A percentile compares a stretch with the other conserved stretches of the same genome.
phyloP scores from a whole-genome alignment of 805 yeast genomes.

The Grigorovia jiainica region DNA sequence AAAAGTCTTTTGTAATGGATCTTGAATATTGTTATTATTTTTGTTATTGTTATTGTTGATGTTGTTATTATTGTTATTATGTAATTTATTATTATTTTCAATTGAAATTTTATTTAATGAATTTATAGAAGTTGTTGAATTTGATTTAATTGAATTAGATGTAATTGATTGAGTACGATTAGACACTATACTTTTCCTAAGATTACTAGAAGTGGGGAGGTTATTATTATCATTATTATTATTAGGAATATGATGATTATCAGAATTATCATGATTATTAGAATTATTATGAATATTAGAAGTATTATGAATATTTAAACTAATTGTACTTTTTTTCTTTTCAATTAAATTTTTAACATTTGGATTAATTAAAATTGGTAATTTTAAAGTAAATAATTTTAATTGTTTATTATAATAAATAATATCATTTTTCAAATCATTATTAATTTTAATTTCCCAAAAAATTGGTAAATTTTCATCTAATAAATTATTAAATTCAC shows the following conservation, averaged over 20 bases:
- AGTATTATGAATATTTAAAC: no score
- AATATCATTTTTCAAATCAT: conserved; percentile 29
- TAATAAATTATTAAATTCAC: background rate
- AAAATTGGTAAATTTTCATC: background rate
- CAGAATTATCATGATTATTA: background rate
- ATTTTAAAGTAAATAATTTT: conserved; percentile 39
- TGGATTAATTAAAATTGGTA: conserved; percentile 3
- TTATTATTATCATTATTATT: background rate
- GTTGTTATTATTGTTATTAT: no score
- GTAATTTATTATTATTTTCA: no score
- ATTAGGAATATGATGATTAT: background rate
- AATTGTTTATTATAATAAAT: conserved; percentile 53
- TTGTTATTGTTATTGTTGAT: background rate
- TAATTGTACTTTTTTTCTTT: background rate
- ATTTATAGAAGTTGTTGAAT: conserved; percentile 2
- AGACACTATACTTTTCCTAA: background rate
- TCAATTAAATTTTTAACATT: background rate
- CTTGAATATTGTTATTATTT: background rate
- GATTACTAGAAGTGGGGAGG: background rate
- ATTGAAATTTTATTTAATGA: conserved; percentile 5
- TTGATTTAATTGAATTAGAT: conserved; percentile 5
- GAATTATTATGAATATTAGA: background rate
- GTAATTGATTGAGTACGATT: background rate
- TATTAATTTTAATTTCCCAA: conserved; percentile 26
- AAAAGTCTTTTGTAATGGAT: conserved; percentile 12